A percentile compares a stretch with the other conserved stretches of the same genome.
Evolutionary conservation across 2,329 filamentous ascomycete genomes (phyloP).

Genomic region (Diaporthe sp.): DNA sequence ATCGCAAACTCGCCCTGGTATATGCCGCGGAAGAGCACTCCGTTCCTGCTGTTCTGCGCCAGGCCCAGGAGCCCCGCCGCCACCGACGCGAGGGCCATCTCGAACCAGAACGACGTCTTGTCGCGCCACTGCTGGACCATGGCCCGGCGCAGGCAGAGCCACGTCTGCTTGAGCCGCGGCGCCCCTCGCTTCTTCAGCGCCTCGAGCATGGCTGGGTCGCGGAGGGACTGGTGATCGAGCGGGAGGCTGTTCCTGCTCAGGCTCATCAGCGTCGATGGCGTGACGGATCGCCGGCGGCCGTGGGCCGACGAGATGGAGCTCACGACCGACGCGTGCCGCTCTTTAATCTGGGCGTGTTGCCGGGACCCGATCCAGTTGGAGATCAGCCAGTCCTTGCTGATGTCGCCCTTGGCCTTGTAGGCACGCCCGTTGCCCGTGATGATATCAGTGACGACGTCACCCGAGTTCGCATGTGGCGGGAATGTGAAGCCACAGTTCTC

Average conservation of each 20-base stretch:
- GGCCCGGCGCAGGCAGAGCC: constrained; percentile 66
- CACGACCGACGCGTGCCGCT: constrained; percentile 15
- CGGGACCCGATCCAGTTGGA: constrained; percentile 59
- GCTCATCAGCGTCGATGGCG: constrained; percentile 54
- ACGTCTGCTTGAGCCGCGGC: constrained; percentile 62
- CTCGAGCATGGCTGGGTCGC: constrained; percentile 50
- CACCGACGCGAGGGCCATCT: constrained; percentile 66
- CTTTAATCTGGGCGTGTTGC: constrained; percentile 43
- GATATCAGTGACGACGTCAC: constrained; percentile 73
- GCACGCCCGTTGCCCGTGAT: constrained; percentile 68
- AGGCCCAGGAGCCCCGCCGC: constrained; percentile 69
- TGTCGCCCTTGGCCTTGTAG: constrained; percentile 63
- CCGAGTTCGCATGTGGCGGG: constrained; percentile 64
- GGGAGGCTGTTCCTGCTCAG: constrained; percentile 46
- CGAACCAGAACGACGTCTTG: constrained; percentile 65
- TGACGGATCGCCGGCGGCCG: constrained; percentile 43
- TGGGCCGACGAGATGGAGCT: constrained; percentile 41
- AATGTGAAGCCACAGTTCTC: constrained; percentile 66
- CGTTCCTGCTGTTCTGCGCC: constrained; percentile 62
- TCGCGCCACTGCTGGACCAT: constrained; percentile 70
- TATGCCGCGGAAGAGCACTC: constrained; percentile 67
- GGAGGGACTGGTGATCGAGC: constrained; percentile 43
- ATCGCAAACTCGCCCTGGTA: constrained; percentile 65
- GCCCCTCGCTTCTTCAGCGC: constrained; percentile 66
- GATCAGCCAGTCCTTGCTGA: constrained; percentile 64